Evolutionary conservation across 805 yeast species (phyloP).

Genomic region (Debaryomyces prosopidis): DNA sequence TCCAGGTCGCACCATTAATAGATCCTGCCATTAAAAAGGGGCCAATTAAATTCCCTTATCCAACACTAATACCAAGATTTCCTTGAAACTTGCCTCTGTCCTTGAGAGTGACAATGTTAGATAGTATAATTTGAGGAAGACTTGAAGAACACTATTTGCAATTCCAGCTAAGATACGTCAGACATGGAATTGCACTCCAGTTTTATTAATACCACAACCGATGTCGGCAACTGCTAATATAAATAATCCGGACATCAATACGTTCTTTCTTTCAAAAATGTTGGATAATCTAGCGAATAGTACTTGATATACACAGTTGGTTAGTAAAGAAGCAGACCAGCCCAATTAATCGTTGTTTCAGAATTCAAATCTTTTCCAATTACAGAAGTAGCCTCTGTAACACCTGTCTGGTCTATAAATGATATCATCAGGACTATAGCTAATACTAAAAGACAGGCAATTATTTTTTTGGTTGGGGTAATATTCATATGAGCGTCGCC

Average conservation of each 20-base stretch:
- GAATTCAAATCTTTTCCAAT: constrained; percentile 51
- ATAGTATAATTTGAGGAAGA: constrained; percentile 51
- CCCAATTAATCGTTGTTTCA: constrained; percentile 54
- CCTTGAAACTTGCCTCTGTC: constrained; percentile 62
- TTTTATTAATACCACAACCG: constrained; percentile 52
- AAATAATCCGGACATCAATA: constrained; percentile 39
- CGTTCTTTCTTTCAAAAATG: constrained; percentile 51
- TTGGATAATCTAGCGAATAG: constrained; percentile 56
- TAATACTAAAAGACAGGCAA: constrained; percentile 37
- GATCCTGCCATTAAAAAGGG: constrained; percentile 58
- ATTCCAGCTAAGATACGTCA: constrained; percentile 58
- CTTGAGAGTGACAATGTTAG: constrained; percentile 53
- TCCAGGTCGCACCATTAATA: constrained; percentile 48
- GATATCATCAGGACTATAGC: constrained; percentile 41
- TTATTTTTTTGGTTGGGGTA: constrained; percentile 36
- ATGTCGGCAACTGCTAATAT: constrained; percentile 46
- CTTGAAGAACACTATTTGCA: constrained; percentile 54
- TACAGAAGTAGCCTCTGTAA: constrained; percentile 48
- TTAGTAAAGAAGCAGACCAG: constrained; percentile 54
- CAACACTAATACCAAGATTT: constrained; percentile 50
- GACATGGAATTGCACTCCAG: constrained; percentile 48
- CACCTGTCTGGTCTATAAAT: constrained; percentile 51
- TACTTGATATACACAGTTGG: constrained; percentile 53
- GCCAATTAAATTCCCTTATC: constrained; percentile 54
- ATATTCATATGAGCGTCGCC: constrained; percentile 45